phyloP scores from a whole-genome alignment of 2,329 filamentous ascomycete genomes.

The Hymenoscyphus albidus region DNA sequence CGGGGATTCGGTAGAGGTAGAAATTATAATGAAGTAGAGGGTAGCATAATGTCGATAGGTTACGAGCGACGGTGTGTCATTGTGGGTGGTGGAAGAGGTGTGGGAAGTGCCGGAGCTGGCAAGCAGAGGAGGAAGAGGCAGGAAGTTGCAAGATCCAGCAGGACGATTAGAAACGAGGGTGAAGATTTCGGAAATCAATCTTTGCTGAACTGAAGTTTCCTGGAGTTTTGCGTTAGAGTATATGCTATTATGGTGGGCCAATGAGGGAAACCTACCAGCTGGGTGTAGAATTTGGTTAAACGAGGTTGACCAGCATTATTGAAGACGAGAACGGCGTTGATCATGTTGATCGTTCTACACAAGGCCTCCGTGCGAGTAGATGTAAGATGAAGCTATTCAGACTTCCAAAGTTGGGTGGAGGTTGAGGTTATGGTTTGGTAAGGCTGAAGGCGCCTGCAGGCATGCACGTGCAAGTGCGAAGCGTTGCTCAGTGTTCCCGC shows the following conservation, averaged over 20 bases:
- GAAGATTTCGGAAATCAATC: slow-evolving; percentile 96
- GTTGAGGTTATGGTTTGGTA: slow-evolving; percentile 1
- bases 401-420: neutral
- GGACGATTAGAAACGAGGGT: slow-evolving; percentile 89
- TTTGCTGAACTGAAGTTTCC: slow-evolving; percentile 97
- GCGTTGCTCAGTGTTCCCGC: too few species aligned
- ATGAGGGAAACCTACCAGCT: slow-evolving; percentile 60
- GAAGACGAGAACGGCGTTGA: slow-evolving; percentile 97
- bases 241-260: neutral
- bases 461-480: too few species aligned
- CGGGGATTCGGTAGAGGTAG: slow-evolving; percentile 91
- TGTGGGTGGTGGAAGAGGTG: slow-evolving; percentile 63
- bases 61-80: slow-evolving; percentile 89
- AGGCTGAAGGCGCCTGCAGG: slow-evolving; percentile 13
- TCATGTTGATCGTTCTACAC: slow-evolving; percentile 57
- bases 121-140: slow-evolving; percentile 70
- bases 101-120: slow-evolving; percentile 65
- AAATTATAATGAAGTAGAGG: slow-evolving; percentile 97
- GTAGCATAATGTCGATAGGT: slow-evolving; percentile 98
- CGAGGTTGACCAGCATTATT: slow-evolving; percentile 97
- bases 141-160: slow-evolving; percentile 92
- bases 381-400: neutral
- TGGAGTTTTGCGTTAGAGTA: slow-evolving; percentile 38
- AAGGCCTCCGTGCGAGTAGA: neutral
- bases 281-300: slow-evolving; percentile 97